These are phyloP conservation scores for Tetradesmus lagerheimii DNA, from an alignment of 139 green algal species.

Conservation along the genomic window DNA sequence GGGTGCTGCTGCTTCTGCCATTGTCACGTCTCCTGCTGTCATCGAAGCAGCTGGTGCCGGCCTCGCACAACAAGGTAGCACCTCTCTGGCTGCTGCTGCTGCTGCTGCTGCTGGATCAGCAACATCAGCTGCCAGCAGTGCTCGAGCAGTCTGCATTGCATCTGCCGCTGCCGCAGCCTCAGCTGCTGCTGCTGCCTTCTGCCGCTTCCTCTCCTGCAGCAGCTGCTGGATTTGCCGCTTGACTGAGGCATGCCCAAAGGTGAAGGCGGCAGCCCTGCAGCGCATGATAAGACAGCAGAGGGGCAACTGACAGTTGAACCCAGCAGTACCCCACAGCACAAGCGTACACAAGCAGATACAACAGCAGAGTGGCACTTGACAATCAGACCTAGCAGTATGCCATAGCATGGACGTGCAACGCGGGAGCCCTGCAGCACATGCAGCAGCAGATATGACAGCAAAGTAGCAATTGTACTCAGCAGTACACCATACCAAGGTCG, in stretches of 20 bases:
- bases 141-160: background rate
- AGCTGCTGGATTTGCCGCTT: conserved; percentile 22
- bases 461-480: background rate
- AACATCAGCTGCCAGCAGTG: background rate
- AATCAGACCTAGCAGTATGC: too few species aligned
- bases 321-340: too few species aligned
- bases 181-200: background rate
- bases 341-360: too few species aligned
- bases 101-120: background rate
- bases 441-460: background rate
- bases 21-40: too few species aligned
- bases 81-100: background rate
- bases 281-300: background rate
- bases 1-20: background rate
- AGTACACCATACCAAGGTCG: too few species aligned
- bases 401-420: too few species aligned
- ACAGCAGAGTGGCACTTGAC: too few species aligned
- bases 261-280: background rate
- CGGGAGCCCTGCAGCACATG: background rate
- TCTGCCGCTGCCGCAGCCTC: background rate
- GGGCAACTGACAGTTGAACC: too few species aligned
- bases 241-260: conserved; percentile 31
- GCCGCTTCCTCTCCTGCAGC: conserved; percentile 28
- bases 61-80: too few species aligned
- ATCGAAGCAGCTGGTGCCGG: too few species aligned